Base-by-base conservation (phyloP, 306 rosid genomes). In the Hippophae gyantsensis region DNA sequence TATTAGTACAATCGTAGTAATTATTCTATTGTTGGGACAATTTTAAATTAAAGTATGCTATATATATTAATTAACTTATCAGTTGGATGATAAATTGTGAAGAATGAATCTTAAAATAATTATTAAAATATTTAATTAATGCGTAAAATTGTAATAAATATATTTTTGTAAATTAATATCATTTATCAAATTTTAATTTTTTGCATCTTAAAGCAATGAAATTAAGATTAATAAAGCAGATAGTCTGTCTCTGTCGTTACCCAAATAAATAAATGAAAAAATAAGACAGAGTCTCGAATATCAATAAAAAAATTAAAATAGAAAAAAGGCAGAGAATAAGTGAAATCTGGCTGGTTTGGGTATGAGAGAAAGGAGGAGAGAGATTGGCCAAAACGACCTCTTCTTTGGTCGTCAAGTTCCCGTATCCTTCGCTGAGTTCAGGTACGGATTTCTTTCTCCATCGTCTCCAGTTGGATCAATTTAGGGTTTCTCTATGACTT, bases 391-490 rank as follows among this genome's bases (percentile, higher is more conserved):
- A 57, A 26, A 47, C 56, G 63, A 73, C 56, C n/a, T 60, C 41
- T 48, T 23, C 46, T 56, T 40, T 18, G 41, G 27, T 61, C 49
- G 44, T 53, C 12, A 11, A 42, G 47, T 65, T 50, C 23, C 54
- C 48, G 62, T 54, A 5, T 18, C 48, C 54, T 64, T 50, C 42
- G n/a, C 40, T 42, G 12, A 44, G 51, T 64, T 63, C 58, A 64
- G 75, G 75, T 76, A 52, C 58, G 5, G 13, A 10, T 10, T 11
- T 32, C 23, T 12, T 48, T 42, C 41, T 63, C 42, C 42, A 8
- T 58, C 58, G 41, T 56, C 67, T 53, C 54, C 45, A 41, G 56
- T 52, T 64, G 63, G 67, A 73, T 64, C 79, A 53, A 6, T 7
- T 47, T 62, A 52, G 67, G 74, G 48, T 60, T 76, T 43, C 1